Evolutionary conservation across 164 flowering plant species (phyloP).

Genomic region (Hamamelis virginiana): DNA sequence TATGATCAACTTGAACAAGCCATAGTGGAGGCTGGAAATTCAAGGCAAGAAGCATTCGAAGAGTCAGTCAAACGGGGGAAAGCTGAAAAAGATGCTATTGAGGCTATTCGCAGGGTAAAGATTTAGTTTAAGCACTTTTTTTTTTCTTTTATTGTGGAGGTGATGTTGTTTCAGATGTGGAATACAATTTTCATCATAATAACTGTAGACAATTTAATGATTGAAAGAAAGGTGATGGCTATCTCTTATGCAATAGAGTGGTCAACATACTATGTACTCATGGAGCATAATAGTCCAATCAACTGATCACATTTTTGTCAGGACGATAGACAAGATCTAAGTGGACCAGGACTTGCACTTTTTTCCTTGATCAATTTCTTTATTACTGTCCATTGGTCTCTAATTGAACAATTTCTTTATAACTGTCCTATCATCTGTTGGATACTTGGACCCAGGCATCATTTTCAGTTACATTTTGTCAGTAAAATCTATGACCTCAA

Average conservation of each 20-base stretch:
- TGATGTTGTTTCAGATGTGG: not conserved
- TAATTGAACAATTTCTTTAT: no score
- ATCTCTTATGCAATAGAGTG: no score
- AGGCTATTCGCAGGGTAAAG: slow-evolving; percentile 56
- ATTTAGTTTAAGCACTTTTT: not conserved
- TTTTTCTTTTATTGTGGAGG: not conserved
- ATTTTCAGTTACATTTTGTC: not conserved
- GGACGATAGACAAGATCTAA: no score
- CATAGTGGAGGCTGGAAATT: slow-evolving; percentile 48
- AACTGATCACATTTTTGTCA: no score
- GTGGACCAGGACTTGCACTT: no score
- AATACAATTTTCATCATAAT: not conserved
- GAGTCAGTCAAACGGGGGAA: slow-evolving; percentile 58
- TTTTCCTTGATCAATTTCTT: no score
- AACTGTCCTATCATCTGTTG: no score
- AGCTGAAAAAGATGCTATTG: slow-evolving; percentile 68
- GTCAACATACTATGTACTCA: no score
- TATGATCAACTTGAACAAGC: slow-evolving; percentile 51
- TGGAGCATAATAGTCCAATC: no score
- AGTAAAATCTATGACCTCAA: no score
- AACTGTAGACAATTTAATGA: not conserved
- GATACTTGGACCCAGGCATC: not conserved
- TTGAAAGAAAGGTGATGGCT: no score
- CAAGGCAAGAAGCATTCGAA: slow-evolving; percentile 50
- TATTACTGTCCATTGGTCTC: no score